Evolutionary conservation across 306 rosid species (phyloP), one percentile per base, ranked within the genome.

Genomic region (Medicago lupulina): DNA sequence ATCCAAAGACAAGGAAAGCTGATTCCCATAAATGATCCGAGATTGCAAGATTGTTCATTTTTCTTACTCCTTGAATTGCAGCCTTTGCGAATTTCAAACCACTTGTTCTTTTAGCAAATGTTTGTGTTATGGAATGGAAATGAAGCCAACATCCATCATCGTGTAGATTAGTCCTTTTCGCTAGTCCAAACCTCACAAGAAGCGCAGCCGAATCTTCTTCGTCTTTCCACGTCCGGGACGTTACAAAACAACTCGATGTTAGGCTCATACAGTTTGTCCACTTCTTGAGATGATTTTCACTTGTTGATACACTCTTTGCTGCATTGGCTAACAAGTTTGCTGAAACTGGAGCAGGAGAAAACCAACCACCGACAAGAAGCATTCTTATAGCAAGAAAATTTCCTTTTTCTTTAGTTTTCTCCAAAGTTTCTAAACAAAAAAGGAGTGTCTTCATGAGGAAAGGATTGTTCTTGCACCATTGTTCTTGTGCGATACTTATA

Each of bases 1-100:
- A 93, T 12, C 98, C 98, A 7, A 93, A 93, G 9, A 93, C 96
- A 2, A 93, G 93, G 68, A 93, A 91, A 46, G 97, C 96, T 7
- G 97, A 88, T 16, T 96, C 88, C 98, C 98, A 93, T 7, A 84
- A 76, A 70, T 93, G 98, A 82, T 88, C 90, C 2, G 86, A 83
- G 85, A 86, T 86, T 7, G 11, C 78, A 80, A 68, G 75, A 73
- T 78, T 87, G 7, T 89, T 86, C 13, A 73, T 69, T 83, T 85
- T 93, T 70, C 93, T 84, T 9, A 86, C 83, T 6, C 95, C 92
- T 74, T 91, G 88, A 70, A 91, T 87, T 17, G 88, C 79, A 18
- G 91, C 93, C 70, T 85, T 84, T 18, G 96, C 92, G 68, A 84
- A 92, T 51, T 74, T 85, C 53, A 90, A 85, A 54, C 93, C 90